Percentiles rank a stretch among this genome's conserved stretches.
phyloP scores from a whole-genome alignment of 108 stramenopile genomes.

The Cyclotella kingstonii region DNA sequence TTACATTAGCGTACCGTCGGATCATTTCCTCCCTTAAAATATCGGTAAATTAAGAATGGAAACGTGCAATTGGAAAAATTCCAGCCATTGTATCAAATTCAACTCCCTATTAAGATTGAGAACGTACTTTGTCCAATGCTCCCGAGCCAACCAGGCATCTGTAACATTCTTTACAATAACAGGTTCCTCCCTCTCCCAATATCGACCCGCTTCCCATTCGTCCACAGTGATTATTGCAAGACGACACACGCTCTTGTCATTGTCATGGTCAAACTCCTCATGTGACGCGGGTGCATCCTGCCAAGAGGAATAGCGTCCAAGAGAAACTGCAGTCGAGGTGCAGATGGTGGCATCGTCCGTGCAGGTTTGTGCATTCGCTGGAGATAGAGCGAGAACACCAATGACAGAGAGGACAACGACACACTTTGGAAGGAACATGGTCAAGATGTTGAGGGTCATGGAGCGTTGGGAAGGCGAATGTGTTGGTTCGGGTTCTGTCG shows the following conservation, averaged over 20 bases:
- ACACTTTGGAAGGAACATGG: too few species aligned
- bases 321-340: background rate
- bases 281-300: slow-evolving; percentile 30
- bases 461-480: too few species aligned
- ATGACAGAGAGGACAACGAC: too few species aligned
- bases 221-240: slow-evolving; percentile 29
- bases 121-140: slow-evolving; percentile 44
- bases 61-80: background rate
- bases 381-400: background rate
- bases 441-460: too few species aligned
- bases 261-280: slow-evolving; percentile 39
- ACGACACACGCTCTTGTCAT: slow-evolving; percentile 26
- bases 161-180: slow-evolving; percentile 43
- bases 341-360: background rate
- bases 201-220: slow-evolving; percentile 31
- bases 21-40: slow-evolving; percentile 29
- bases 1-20: slow-evolving; percentile 30
- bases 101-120: background rate
- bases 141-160: slow-evolving; percentile 27
- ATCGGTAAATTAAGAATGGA: background rate
- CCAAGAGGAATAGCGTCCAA: slow-evolving; percentile 26
- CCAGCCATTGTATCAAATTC: too few species aligned
- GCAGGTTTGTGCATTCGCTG: slow-evolving; percentile 1
- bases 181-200: slow-evolving; percentile 31
- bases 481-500: too few species aligned